phyloP scores from a whole-genome alignment of 257 asterid genomes.

The Ilex aquifolium region DNA sequence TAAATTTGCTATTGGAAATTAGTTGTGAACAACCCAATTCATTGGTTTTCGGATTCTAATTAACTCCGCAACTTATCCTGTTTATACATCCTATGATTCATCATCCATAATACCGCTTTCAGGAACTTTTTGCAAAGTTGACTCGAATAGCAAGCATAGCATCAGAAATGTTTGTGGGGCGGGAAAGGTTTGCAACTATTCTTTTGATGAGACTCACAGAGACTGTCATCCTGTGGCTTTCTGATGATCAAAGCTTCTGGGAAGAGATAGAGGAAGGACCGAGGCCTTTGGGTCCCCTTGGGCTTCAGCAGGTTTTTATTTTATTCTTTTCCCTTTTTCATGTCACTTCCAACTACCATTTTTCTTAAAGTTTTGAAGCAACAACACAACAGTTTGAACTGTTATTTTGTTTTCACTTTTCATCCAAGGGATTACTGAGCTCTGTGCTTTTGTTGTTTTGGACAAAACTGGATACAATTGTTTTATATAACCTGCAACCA shows the following conservation, averaged over 20 bases:
- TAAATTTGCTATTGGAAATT: neutral
- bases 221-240: conserved; percentile 88
- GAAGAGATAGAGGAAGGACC: conserved; percentile 79
- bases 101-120: neutral
- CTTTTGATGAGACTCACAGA: conserved; percentile 86
- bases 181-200: conserved; percentile 83
- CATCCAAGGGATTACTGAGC: too few relatives aligned
- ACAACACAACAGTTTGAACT: too few relatives aligned
- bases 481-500: too few relatives aligned
- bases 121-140: conserved; percentile 74
- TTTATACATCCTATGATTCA: neutral
- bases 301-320: conserved; percentile 74
- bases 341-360: neutral
- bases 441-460: too few relatives aligned
- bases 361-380: too few relatives aligned
- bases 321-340: too few relatives aligned
- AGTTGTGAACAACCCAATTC: too few relatives aligned
- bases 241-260: conserved; percentile 92
- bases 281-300: conserved; percentile 65
- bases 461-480: too few relatives aligned
- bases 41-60: neutral
- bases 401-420: too few relatives aligned
- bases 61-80: too few relatives aligned
- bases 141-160: conserved; percentile 57
- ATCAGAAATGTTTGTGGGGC: conserved; percentile 73